A percentile compares a stretch with the other conserved stretches of the same genome.
phyloP scores from a whole-genome alignment of 768 basidiomycete species.

The Suillus alpinus region DNA sequence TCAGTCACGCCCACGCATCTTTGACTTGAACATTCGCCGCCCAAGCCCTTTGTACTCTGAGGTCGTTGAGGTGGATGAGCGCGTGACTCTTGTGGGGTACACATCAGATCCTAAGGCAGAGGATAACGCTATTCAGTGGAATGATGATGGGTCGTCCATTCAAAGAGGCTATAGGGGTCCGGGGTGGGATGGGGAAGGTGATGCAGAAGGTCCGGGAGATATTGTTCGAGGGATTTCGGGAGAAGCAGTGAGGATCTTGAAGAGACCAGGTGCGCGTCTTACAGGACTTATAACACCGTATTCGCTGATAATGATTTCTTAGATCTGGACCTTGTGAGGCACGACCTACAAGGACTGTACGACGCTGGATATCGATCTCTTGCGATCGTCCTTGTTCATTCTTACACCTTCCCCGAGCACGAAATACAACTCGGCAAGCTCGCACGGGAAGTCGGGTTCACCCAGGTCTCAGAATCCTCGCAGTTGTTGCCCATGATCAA shows the following conservation, averaged over 20 bases:
- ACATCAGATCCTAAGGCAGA: slow-evolving; percentile 85
- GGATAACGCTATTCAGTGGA: slow-evolving; percentile 73
- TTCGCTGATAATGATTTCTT: slow-evolving; percentile 4
- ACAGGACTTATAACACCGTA: slow-evolving; percentile 7
- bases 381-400: slow-evolving; percentile 88
- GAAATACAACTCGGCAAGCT: slow-evolving; percentile 70
- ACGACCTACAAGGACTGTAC: slow-evolving; percentile 69
- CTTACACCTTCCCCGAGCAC: slow-evolving; percentile 89
- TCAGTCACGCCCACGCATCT: slow-evolving; percentile 92
- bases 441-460: slow-evolving; percentile 82
- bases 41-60: slow-evolving; percentile 72
- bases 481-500: slow-evolving; percentile 93
- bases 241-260: slow-evolving; percentile 83
- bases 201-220: slow-evolving; percentile 77
- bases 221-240: slow-evolving; percentile 82
- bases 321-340: slow-evolving; percentile 54
- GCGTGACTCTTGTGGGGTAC: slow-evolving; percentile 92
- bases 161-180: slow-evolving; percentile 68
- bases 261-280: slow-evolving; percentile 54
- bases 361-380: slow-evolving; percentile 83
- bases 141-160: slow-evolving; percentile 65
- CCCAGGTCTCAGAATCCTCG: slow-evolving; percentile 85
- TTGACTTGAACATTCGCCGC: slow-evolving; percentile 88
- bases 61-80: slow-evolving; percentile 72
- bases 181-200: slow-evolving; percentile 68